Base-by-base conservation (phyloP, 257 asterid species). In the Phtheirospermum japonicum region DNA sequence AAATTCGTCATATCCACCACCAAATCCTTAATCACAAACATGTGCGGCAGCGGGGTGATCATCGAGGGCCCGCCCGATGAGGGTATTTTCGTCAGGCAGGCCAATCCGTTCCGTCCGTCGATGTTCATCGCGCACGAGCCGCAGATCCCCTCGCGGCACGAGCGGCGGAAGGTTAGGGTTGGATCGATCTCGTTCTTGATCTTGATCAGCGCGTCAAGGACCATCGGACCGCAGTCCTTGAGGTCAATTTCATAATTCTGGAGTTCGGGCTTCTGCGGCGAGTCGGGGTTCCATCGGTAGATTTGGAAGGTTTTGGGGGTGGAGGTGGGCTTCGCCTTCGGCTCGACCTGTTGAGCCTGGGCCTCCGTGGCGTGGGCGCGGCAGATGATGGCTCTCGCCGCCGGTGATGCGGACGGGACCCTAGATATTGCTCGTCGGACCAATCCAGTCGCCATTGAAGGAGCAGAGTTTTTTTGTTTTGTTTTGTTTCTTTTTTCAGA, bases 71-170 rank as follows among this genome's bases (percentile, higher is more conserved):
- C 65, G 2, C 68, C 86, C 19, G 86, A 56, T 26, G 86, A 56
- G 3, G 77, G 31, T 60, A 91, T 91, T 65, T 88, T 88, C 14
- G 96, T 91, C 77, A 91, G 71, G 58, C 98, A 91, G 7, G 98
- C 98, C 14, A 91, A 57, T 4, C 96, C 98, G 33, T 91, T 91
- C 12, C 80, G 67, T 2, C 98, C 98, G 63, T 90, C 87, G 64
- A 90, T 90, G 69, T 87, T 90, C 97, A 91, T 91, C 11, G 98
- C 95, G 73, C 98, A 91, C 20, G 98, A 91, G 3, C 98, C 98
- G 65, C 98, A 91, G 72, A 91, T 91, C n/a, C 98, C 98, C 70
- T 91, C 96, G 9, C 96, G 94, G 80, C 96, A 91, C 40, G 98
- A 88, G 52, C 98, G 82, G 10, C 96, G 83, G 76, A 91, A 91